Conservation (phyloP, 805 yeast genomes). For the Ogataea nitratoaversa region DNA sequence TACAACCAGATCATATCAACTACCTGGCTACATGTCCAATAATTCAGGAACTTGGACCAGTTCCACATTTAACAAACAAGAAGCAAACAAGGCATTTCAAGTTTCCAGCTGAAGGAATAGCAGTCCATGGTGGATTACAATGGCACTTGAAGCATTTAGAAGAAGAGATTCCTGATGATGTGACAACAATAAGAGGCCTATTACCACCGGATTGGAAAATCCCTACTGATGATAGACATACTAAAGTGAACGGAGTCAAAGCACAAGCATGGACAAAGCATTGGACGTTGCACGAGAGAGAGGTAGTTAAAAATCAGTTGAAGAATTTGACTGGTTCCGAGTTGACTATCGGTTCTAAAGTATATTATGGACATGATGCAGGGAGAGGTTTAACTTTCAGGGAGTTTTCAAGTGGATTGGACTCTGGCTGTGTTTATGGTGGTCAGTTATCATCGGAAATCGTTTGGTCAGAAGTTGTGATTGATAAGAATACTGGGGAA, state of each 20-base stretch:
- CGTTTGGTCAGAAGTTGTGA: slow-evolving; percentile 34
- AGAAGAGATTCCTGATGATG: slow-evolving; percentile 58
- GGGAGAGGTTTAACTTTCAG: slow-evolving; percentile 63
- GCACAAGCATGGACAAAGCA: slow-evolving; percentile 31
- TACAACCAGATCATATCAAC: slow-evolving; percentile 56
- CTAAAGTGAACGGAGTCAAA: slow-evolving; percentile 23
- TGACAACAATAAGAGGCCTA: slow-evolving; percentile 65
- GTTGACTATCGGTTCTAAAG: slow-evolving; percentile 33
- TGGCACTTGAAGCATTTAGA: slow-evolving; percentile 53
- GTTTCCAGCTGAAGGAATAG: slow-evolving; percentile 41
- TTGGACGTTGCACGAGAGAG: slow-evolving; percentile 27
- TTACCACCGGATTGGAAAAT: slow-evolving; percentile 59
- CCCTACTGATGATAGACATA: slow-evolving; percentile 45
- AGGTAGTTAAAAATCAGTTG: slow-evolving; percentile 5
- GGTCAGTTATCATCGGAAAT: slow-evolving; percentile 62
- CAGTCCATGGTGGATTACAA: slow-evolving; percentile 79
- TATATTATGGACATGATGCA: slow-evolving; percentile 90
- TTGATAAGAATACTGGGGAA: slow-evolving; percentile 2
- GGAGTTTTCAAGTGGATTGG: slow-evolving; percentile 73
- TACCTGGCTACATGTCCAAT: slow-evolving; percentile 63
- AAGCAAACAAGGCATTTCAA: slow-evolving; percentile 20
- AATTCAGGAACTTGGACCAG: slow-evolving; percentile 57
- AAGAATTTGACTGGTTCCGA: slow-evolving; percentile 6
- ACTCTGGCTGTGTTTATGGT: slow-evolving; percentile 79
- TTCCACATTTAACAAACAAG: slow-evolving; percentile 39